Evolutionary conservation across 306 rosid species (phyloP), one percentile per base, ranked within the genome.

Genomic region (Quercus cerris): DNA sequence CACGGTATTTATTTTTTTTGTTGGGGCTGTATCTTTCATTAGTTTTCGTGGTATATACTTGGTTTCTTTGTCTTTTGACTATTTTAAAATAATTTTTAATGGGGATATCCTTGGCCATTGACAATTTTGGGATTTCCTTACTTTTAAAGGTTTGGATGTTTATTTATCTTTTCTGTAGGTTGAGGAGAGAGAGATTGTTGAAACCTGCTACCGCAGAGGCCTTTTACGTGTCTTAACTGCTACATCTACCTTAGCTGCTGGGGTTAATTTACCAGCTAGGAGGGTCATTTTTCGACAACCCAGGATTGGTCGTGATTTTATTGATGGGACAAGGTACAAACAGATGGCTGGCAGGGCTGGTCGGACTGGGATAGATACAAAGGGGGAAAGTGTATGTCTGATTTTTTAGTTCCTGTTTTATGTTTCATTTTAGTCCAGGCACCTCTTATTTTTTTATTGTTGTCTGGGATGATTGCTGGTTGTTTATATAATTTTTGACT

Each of bases 261-360:
- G 99, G 64, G 99, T 95, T 75, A 95, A 95, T 87, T 85, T 93
- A 69, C 99, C 99, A 41, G 99, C 99, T 62, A 88, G 99, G 80
- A 88, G 99, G 86, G 99, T 95, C 62, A 93, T 95, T 87, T 95
- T 95, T 75, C 97, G 99, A 55, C 99, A 95, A 84, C 98, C 99
- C 51, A 85, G 85, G 88, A 93, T 95, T 73, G 99, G 99, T 57
- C 86, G 94, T 71, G 98, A 95, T 86, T 93, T 94, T 84, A 85
- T 95, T 69, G 99, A 95, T 82, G 99, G 94, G 76, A 91, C 97
- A 10, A 90, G 94, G 88, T 95, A 95, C 88, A 91, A 79, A 70
- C 98, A 95, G 87, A 95, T 95, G 99, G 93, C 99, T 86, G 99
- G 99, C 61, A 91, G 99, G 75, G 99, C 99, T 86, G 99, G 99